Percentiles rank a stretch among this genome's conserved stretches.
Conservation (phyloP, 768 basidiomycete genomes). For the Vararia minispora region DNA sequence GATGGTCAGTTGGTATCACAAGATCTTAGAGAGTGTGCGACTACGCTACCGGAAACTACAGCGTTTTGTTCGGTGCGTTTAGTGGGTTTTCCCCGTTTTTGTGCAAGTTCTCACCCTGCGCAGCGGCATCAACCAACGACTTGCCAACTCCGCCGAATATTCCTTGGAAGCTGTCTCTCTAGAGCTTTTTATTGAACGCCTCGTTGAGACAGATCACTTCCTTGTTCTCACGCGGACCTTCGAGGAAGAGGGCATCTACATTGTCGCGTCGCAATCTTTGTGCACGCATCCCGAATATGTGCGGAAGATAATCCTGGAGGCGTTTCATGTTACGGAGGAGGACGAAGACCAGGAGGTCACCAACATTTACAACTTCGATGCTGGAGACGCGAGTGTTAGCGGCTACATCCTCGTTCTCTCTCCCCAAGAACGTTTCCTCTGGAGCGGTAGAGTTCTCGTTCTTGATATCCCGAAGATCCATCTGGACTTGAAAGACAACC, state of each 20-base stretch:
- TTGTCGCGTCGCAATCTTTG: constrained; percentile 71
- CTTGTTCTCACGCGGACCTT: constrained; percentile 83
- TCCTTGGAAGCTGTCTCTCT: constrained; percentile 62
- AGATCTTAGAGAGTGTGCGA: constrained; percentile 87
- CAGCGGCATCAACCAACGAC: constrained; percentile 70
- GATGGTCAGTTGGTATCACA: constrained; percentile 80
- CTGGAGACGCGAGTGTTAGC: constrained; percentile 45
- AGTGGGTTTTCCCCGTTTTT: constrained; percentile 1
- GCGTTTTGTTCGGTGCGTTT: constrained; percentile 73
- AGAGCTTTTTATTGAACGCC: constrained; percentile 65
- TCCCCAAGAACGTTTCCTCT: constrained; percentile 77
- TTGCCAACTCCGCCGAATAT: constrained; percentile 92
- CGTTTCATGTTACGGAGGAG: constrained; percentile 68
- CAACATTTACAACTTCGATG: constrained; percentile 31
- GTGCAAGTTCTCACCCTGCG: background rate
- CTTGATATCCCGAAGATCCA: constrained; percentile 66
- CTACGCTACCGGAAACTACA: constrained; percentile 89
- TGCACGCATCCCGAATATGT: constrained; percentile 69
- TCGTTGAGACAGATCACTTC: constrained; percentile 83
- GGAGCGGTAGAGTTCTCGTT: constrained; percentile 84
- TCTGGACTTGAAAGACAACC: constrained; percentile 74
- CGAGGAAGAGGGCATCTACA: constrained; percentile 87
- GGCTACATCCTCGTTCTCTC: constrained; percentile 82
- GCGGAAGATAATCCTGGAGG: constrained; percentile 69
- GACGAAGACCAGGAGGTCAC: constrained; percentile 34